Evolutionary conservation across 2,329 filamentous ascomycete species (phyloP), one percentile per base, ranked within the genome.

Genomic region (Simplicillium sp.): DNA sequence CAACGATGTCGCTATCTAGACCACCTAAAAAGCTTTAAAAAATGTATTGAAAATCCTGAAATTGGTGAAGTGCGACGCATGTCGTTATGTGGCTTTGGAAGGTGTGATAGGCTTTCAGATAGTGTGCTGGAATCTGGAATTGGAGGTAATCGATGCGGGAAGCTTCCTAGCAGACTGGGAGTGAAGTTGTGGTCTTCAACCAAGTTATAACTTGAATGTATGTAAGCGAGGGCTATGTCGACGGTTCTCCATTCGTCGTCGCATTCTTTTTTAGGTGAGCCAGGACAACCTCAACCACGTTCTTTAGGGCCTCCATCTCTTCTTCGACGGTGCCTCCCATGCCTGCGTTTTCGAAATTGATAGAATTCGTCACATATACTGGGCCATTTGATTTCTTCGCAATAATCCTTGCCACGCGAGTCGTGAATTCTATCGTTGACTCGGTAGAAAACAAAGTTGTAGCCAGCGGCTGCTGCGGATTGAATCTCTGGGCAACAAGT

Each of bases 341-440:
- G 2, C 82, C 84, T 6, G 81, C 74, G 53, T 72, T 78, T 12
- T 76, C 75, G 47, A 96, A 79, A 49, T 82, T 87, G 53, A 94
- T 79, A 29, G 88, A 95, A 56, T 86, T 94, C 16, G 86, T 86
- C 14, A 97, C 86, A 58, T 96, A 97, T n/a, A 86, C 81, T 1
- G 88, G 88, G 46, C 80, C 75, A 28, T 72, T 68, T 20, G 81
- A 75, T 50, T 77, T 82, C 40, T 79, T 77, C n/a, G 84, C 85
- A 12, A 97, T 63, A 2, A 95, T 73, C 59, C 86, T 92, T 1
- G 92, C 87, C 44, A 96, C 65, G 6, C 92, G 78, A 2, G 81
- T 86, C 2, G 90, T 83, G 58, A 96, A 94, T 59, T 97, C 92
- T 36, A 94, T 61, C 8, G 84, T 90, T 5, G 77, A 70, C 53